Conservation (phyloP, 2,329 filamentous ascomycete genomes). For the Aureobasidium zeae region DNA sequence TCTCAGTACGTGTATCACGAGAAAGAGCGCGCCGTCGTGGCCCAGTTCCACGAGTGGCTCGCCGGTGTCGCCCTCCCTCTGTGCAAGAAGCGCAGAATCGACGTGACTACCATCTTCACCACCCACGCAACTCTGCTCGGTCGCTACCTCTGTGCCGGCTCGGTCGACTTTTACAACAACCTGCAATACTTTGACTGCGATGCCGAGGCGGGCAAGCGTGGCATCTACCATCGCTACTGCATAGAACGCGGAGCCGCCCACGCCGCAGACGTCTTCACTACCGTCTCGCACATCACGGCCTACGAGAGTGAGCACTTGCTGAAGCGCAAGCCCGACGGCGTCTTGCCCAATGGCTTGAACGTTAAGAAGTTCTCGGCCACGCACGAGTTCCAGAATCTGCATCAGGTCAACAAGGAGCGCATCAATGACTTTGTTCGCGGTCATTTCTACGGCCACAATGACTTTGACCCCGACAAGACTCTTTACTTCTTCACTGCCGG, state of each 20-base stretch:
- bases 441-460: conserved; percentile 96
- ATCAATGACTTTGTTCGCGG: conserved; percentile 97
- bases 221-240: conserved; percentile 97
- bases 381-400: conserved; percentile 97
- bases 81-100: conserved; percentile 87
- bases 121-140: conserved; percentile 94
- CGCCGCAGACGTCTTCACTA: conserved; percentile 92
- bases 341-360: conserved; percentile 91
- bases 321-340: conserved; percentile 89
- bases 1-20: conserved; percentile 83
- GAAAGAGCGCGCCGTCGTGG: conserved; percentile 83
- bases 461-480: conserved; percentile 93
- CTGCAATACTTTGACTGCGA: conserved; percentile 95
- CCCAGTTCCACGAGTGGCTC: conserved; percentile 98
- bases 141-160: conserved; percentile 91
- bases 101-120: conserved; percentile 96
- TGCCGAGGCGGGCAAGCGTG: conserved; percentile 90
- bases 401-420: conserved; percentile 93
- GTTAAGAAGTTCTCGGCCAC: conserved; percentile 98
- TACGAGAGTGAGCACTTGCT: conserved; percentile 96
- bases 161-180: conserved; percentile 99
- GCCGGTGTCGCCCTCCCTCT: conserved; percentile 87
- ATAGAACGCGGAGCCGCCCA: conserved; percentile 92
- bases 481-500: conserved; percentile 96
- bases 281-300: conserved; percentile 95